Percentiles rank a stretch among this genome's conserved stretches.
Conservation (phyloP, 305 asterid species). For the Solanum aculeatissimum region DNA sequence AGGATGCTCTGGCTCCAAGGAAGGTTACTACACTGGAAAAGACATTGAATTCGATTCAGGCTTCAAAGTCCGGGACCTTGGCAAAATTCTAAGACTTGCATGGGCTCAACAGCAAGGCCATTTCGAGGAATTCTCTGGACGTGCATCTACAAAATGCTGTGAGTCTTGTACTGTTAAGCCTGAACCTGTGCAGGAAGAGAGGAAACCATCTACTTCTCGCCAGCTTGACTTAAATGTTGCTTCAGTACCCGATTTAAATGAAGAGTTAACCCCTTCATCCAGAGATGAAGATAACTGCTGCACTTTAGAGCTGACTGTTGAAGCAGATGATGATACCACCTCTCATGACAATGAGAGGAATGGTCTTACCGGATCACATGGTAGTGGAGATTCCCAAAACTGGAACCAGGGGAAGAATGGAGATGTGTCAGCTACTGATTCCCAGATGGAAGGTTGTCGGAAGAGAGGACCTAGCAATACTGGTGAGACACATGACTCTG, state of each 20-base stretch:
- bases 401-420: slow-evolving; percentile 34
- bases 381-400: slow-evolving; percentile 38
- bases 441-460: slow-evolving; percentile 35
- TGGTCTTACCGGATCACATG: slow-evolving; percentile 33
- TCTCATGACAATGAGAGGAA: slow-evolving; percentile 41
- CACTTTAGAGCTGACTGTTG: slow-evolving; percentile 36
- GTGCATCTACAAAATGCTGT: slow-evolving; percentile 25
- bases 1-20: slow-evolving; percentile 30
- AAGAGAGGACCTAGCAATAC: slow-evolving; percentile 38
- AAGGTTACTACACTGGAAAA: slow-evolving; percentile 4
- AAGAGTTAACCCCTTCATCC: slow-evolving; percentile 66
- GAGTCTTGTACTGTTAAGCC: slow-evolving; percentile 23
- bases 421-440: slow-evolving; percentile 47
- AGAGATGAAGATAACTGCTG: slow-evolving; percentile 54
- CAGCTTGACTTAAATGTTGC: slow-evolving; percentile 78
- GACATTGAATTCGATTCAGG: slow-evolving; percentile 73
- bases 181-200: slow-evolving; percentile 30
- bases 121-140: slow-evolving; percentile 42
- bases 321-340: slow-evolving; percentile 58
- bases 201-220: slow-evolving; percentile 48
- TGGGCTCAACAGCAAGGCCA: slow-evolving; percentile 60
- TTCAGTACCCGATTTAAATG: slow-evolving; percentile 86
- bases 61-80: slow-evolving; percentile 85
- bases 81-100: slow-evolving; percentile 50
- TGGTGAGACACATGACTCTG: slow-evolving; percentile 64